These are phyloP conservation scores for Saprolegnia parasitica DNA, from an alignment of 352 stramenopile species.

Conservation along the genomic window DNA sequence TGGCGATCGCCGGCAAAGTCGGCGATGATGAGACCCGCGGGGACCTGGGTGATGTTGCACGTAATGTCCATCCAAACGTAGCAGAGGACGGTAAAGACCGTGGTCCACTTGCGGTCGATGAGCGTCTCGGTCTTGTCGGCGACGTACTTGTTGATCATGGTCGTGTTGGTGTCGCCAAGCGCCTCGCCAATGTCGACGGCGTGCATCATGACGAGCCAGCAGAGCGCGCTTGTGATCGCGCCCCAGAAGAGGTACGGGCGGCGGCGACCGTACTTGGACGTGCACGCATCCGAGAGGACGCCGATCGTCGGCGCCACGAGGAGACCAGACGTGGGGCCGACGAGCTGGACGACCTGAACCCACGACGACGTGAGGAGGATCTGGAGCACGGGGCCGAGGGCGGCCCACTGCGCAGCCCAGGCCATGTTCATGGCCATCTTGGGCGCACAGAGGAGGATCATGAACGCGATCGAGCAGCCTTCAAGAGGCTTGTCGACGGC, in stretches of 20 bases:
- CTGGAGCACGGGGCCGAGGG: conserved; percentile 47
- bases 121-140: neutral
- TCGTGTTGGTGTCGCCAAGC: conserved; percentile 42
- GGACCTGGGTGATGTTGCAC: conserved; percentile 46
- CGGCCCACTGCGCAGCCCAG: conserved; percentile 54
- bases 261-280: conserved; percentile 37
- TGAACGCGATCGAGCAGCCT: conserved; percentile 33
- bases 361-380: conserved; percentile 42
- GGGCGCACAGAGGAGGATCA: conserved; percentile 48
- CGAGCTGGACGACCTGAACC: conserved; percentile 51
- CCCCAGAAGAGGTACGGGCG: conserved; percentile 39
- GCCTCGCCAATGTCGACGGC: conserved; percentile 44
- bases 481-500: neutral
- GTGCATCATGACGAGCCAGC: conserved; percentile 50
- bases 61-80: conserved; percentile 63
- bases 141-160: conserved; percentile 5
- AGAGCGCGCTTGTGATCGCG: conserved; percentile 37
- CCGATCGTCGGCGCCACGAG: conserved; percentile 46
- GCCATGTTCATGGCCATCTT: conserved; percentile 57
- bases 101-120: conserved; percentile 40
- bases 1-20: conserved; percentile 55
- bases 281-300: conserved; percentile 40
- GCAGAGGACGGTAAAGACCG: conserved; percentile 48
- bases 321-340: conserved; percentile 43
- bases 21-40: conserved; percentile 43